Evolutionary conservation across 2,329 filamentous ascomycete genomes (phyloP), one percentile per base, ranked within the genome.

Genomic region (Exophiala sp.): DNA sequence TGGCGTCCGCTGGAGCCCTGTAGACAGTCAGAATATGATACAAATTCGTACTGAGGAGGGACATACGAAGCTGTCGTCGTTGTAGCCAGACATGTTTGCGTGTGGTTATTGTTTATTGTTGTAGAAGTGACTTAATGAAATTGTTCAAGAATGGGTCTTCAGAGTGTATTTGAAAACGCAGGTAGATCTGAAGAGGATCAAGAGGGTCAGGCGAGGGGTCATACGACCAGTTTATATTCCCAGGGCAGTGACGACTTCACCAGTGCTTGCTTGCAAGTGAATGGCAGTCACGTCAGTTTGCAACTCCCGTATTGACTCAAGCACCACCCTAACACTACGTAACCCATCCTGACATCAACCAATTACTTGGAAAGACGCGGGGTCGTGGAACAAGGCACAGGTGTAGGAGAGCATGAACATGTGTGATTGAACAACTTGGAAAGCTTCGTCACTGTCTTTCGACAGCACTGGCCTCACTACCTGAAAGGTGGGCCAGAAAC

Each of bases 21-120:
- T 41, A 9, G 35, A 34, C 24, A 9, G 41, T 16, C 29, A 38
- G 45, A 46, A 45, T 59, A 41, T 58, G 24, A 29, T 29, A 29
- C 24, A 29, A 3, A 29, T 8, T 3, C 24, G 24, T 8, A 29
- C 7, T 8, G 24, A 8, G 5, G 24, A 29, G 24, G 24, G 5
- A 8, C 24, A 29, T 29, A 29, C 24, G 24, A 29, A 29, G 24
- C 24, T 50, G 52, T 62, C 57, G 40, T 60, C 57, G 54, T 60
- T 48, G 52, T 43, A 43, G 5, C 54, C 58, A 47, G 59, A 62
- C 60, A 62, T 62, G 32, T 20, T 60, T 38, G 36, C 9, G 34
- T 10, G 45, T 33, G 34, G 18, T 45, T 18, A 8, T 35, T 11
- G 16, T 47, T 34, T 44, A 20, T 20, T 32, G 7, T 12, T 10